phyloP scores from a whole-genome alignment of 148 eudicot genomes.

The Chenopodium quinoa region DNA sequence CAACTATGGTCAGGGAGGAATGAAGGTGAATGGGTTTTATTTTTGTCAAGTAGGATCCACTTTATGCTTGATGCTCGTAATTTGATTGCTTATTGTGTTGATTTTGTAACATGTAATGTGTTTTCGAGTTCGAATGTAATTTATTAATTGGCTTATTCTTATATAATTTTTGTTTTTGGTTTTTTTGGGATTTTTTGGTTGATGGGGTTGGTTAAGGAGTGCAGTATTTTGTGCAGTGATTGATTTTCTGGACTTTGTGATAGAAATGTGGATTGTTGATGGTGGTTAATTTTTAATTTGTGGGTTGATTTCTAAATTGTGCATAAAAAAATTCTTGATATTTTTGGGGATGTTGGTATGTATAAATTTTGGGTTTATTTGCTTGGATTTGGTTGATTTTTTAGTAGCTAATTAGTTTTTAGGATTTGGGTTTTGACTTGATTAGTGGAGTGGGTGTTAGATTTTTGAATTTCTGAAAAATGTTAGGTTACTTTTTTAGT shows the following conservation, averaged over 20 bases:
- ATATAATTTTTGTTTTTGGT: neutral
- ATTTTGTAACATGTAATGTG: constrained; percentile 23
- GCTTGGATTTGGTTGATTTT: constrained; percentile 13
- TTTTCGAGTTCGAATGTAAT: neutral
- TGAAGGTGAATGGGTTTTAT: constrained; percentile 35
- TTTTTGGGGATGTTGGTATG: constrained; percentile 15
- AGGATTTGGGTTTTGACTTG: constrained; percentile 16
- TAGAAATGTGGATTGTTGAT: neutral
- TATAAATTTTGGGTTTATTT: constrained; percentile 14
- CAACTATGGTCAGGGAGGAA: constrained; percentile 33
- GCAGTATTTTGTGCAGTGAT: constrained; percentile 19
- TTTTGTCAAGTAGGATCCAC: constrained; percentile 32
- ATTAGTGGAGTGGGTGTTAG: neutral
- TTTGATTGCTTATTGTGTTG: neutral
- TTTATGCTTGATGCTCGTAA: neutral
- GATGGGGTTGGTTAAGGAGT: constrained; percentile 24
- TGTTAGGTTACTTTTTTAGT: neutral
- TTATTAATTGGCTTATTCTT: neutral
- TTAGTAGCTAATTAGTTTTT: constrained; percentile 17
- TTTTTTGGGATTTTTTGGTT: neutral
- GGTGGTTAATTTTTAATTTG: constrained; percentile 4
- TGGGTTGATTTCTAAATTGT: constrained; percentile 20
- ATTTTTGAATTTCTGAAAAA: neutral
- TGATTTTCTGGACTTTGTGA: constrained; percentile 12
- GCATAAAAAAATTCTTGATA: constrained; percentile 25